phyloP scores from a whole-genome alignment of 164 flowering plant genomes.

The Vitis riparia region DNA sequence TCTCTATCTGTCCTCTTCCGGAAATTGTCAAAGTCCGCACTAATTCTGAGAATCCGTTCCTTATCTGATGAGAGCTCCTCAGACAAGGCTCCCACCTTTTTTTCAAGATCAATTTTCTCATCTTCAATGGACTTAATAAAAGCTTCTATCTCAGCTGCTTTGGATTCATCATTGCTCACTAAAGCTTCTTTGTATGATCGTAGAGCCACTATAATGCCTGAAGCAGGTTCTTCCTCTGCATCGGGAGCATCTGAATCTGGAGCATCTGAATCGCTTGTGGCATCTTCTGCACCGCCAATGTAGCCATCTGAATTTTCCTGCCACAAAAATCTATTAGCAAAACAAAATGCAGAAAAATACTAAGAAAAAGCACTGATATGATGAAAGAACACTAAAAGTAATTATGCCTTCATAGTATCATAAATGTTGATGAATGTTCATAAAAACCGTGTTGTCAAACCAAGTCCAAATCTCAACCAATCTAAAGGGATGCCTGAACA shows the following conservation, averaged over 20 bases:
- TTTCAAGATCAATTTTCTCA: constrained; percentile 62
- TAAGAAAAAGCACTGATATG: not conserved
- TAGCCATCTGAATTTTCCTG: constrained; percentile 58
- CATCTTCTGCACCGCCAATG: constrained; percentile 40
- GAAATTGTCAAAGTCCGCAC: constrained; percentile 96
- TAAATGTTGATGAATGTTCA: not conserved
- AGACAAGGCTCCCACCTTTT: constrained; percentile 47
- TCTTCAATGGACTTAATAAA: constrained; percentile 60
- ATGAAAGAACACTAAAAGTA: not conserved
- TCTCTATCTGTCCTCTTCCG: constrained; percentile 94
- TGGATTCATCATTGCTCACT: constrained; percentile 56
- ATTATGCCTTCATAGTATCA: not conserved
- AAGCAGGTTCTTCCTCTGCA: constrained; percentile 47
- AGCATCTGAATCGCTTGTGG: constrained; percentile 33
- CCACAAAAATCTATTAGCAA: constrained; percentile 15
- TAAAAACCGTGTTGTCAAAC: not conserved
- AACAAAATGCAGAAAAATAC: not conserved
- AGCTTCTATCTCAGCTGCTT: constrained; percentile 59
- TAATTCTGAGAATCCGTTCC: constrained; percentile 69
- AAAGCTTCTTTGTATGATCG: constrained; percentile 79
- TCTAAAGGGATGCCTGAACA: not conserved
- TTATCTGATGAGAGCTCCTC: constrained; percentile 57
- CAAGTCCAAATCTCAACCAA: not conserved
- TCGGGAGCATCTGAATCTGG: constrained; percentile 32
- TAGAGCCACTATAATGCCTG: constrained; percentile 45